Conservation (phyloP, 2,329 filamentous ascomycete genomes). For the Plectosphaerella plurivora region DNA sequence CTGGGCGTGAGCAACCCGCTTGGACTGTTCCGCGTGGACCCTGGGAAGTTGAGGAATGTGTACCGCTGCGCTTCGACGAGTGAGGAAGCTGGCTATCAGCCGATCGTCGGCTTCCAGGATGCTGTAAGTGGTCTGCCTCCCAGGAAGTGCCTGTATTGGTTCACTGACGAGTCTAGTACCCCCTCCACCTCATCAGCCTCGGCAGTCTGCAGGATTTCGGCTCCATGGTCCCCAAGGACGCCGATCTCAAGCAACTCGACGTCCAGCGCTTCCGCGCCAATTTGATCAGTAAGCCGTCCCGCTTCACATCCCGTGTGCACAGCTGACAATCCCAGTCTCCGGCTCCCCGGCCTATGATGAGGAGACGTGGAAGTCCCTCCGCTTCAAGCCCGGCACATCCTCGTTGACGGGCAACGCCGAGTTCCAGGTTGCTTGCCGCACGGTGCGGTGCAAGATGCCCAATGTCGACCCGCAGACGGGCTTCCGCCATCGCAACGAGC, state of each 20-base stretch:
- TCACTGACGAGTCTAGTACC: conserved; percentile 45
- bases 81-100: conserved; percentile 57
- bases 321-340: conserved; percentile 38
- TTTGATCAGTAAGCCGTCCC: conserved; percentile 49
- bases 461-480: conserved; percentile 63
- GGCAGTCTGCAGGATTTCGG: conserved; percentile 60
- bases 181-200: conserved; percentile 64
- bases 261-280: conserved; percentile 67
- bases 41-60: conserved; percentile 51
- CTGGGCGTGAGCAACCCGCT: conserved; percentile 64
- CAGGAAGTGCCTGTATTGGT: not conserved
- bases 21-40: conserved; percentile 65
- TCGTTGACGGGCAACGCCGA: conserved; percentile 37
- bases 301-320: not conserved
- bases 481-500: conserved; percentile 48
- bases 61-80: conserved; percentile 54
- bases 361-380: conserved; percentile 63
- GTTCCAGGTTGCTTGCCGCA: conserved; percentile 59
- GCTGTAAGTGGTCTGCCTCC: conserved; percentile 42
- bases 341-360: conserved; percentile 63
- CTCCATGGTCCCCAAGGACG: conserved; percentile 46
- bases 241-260: conserved; percentile 47
- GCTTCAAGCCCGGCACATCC: conserved; percentile 42
- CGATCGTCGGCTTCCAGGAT: conserved; percentile 65
- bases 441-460: conserved; percentile 64